phyloP scores from a whole-genome alignment of 1,284 basidiomycete species.

The Puccinia hordei region DNA sequence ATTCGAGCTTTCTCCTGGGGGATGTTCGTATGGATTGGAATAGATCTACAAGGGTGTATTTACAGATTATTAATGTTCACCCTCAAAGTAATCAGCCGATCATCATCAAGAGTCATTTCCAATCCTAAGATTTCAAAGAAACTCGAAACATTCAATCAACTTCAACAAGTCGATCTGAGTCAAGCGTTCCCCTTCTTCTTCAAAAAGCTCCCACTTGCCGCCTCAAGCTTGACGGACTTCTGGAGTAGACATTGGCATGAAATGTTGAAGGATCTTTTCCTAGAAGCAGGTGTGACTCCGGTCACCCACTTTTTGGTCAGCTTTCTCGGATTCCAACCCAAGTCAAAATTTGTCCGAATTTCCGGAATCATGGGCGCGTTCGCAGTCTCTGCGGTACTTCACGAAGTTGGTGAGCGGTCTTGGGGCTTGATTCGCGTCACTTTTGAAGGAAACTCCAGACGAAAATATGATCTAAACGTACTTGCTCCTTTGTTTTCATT shows the following conservation, averaged over 20 bases:
- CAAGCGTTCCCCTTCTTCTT: neutral
- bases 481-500: neutral
- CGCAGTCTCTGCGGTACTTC: slow-evolving; percentile 2
- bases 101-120: neutral
- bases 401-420: slow-evolving; percentile 20
- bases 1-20: neutral
- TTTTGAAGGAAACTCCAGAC: neutral
- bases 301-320: neutral
- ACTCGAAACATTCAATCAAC: neutral
- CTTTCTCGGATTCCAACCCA: neutral
- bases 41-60: neutral
- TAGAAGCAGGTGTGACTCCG: slow-evolving; percentile 26
- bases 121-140: neutral
- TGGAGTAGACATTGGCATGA: slow-evolving; percentile 37
- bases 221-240: slow-evolving; percentile 16
- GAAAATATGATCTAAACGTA: neutral
- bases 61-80: neutral
- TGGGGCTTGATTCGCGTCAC: neutral
- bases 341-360: neutral
- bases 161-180: neutral
- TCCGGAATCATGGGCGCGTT: slow-evolving; percentile 16
- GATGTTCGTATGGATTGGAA: neutral
- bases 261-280: slow-evolving; percentile 8
- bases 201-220: neutral
- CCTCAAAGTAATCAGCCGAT: neutral